A percentile compares a stretch with the other conserved stretches of the same genome.
These are phyloP conservation scores for Gymnopilus dilepis DNA, from an alignment of 768 basidiomycete genomes.

Conservation along the genomic window DNA sequence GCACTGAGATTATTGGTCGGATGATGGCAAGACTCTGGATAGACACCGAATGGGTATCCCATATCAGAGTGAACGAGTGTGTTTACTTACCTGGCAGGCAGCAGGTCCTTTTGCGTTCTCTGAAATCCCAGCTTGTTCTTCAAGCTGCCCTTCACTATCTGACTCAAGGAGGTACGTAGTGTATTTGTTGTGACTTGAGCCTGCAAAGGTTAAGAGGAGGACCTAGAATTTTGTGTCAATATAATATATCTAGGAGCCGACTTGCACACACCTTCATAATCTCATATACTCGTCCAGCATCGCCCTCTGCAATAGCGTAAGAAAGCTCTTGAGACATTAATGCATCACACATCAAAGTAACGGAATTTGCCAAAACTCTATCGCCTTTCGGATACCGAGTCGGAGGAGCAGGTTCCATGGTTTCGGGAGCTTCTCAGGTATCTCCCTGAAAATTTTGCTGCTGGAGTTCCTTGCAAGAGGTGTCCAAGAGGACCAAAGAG, in stretches of 20 bases:
- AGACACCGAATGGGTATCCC: neutral
- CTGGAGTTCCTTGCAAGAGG: too few species aligned
- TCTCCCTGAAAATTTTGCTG: too few species aligned
- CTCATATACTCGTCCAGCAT: conserved; percentile 38
- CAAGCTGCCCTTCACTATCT: neutral
- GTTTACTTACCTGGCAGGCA: neutral
- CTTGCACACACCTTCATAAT: conserved; percentile 31
- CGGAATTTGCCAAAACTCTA: too few species aligned
- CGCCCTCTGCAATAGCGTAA: conserved; percentile 35
- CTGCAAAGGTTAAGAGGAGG: conserved; percentile 35
- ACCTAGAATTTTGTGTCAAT: too few species aligned
- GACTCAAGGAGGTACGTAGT: conserved; percentile 37
- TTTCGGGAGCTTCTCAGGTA: too few species aligned
- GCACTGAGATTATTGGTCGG: neutral
- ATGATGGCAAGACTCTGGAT: neutral
- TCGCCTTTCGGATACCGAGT: too few species aligned
- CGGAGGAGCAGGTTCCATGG: too few species aligned
- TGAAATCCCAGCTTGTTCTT: neutral
- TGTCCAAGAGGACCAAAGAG: too few species aligned
- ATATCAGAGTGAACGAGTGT: too few species aligned
- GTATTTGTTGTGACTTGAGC: conserved; percentile 39
- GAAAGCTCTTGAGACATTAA: conserved; percentile 32
- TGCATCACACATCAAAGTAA: conserved; percentile 5
- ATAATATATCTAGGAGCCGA: too few species aligned
- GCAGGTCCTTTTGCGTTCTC: neutral